Evolutionary conservation across 257 asterid genomes (phyloP).

Genomic region (Plantago major): DNA sequence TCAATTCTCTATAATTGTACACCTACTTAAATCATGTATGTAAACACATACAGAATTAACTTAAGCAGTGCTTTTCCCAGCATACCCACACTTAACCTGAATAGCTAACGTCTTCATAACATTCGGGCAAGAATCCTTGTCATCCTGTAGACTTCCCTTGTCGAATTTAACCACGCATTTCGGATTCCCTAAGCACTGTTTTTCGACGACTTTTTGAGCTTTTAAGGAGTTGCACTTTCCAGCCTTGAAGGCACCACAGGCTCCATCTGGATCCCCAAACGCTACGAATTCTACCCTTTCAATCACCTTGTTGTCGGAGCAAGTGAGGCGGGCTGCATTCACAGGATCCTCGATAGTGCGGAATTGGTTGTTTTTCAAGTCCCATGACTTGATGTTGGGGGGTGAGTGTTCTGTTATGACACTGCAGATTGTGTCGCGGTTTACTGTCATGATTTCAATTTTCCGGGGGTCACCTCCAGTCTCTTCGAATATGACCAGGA

Average conservation of each 20-base stretch:
- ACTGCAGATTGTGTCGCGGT: conserved; percentile 82
- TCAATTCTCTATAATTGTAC: no score
- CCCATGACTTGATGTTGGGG: conserved; percentile 45
- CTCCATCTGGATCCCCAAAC: conserved; percentile 61
- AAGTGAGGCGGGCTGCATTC: conserved; percentile 47
- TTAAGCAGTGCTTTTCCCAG: conserved; percentile 21
- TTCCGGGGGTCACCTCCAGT: conserved; percentile 57
- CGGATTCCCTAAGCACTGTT: conserved; percentile 69
- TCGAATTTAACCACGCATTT: conserved; percentile 60
- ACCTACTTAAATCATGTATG: neutral
- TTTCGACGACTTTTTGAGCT: conserved; percentile 33
- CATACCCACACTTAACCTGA: conserved; percentile 54
- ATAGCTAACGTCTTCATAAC: conserved; percentile 43
- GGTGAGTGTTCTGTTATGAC: conserved; percentile 50
- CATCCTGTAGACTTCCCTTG: conserved; percentile 32
- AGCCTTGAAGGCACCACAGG: conserved; percentile 46
- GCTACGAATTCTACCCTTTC: conserved; percentile 54
- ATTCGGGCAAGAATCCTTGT: conserved; percentile 55
- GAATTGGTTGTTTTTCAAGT: conserved; percentile 36
- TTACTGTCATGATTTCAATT: conserved; percentile 48
- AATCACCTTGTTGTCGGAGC: conserved; percentile 50
- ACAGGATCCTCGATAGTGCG: conserved; percentile 26
- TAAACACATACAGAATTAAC: neutral
- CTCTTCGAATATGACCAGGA: conserved; percentile 71
- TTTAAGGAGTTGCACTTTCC: conserved; percentile 54